Evolutionary conservation across 2,329 filamentous ascomycete species (phyloP).

Genomic region (Cladosporium colombiae): DNA sequence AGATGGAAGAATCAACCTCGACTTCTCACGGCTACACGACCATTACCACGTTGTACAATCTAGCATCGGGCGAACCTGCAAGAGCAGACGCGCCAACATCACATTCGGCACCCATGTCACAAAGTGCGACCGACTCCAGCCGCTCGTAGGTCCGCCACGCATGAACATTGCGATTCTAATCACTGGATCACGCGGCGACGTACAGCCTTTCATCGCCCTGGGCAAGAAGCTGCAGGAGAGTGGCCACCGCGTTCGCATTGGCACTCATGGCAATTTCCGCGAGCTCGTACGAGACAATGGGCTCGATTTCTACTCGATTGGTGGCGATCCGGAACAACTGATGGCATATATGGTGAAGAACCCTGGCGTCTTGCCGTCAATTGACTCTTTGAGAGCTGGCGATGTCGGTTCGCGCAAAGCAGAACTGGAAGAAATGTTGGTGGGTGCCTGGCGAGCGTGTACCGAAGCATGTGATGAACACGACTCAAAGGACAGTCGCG

Average conservation of each 20-base stretch:
- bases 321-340: slow-evolving; percentile 70
- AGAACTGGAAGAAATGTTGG: slow-evolving; percentile 30
- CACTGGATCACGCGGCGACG: slow-evolving; percentile 72
- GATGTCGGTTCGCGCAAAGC: slow-evolving; percentile 30
- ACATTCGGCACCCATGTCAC: slow-evolving; percentile 2
- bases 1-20: background rate
- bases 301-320: slow-evolving; percentile 74
- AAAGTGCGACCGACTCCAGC: slow-evolving; percentile 14
- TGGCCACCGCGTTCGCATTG: slow-evolving; percentile 71
- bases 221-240: slow-evolving; percentile 67
- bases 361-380: slow-evolving; percentile 33
- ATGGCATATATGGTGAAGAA: slow-evolving; percentile 55
- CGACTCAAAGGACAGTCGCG: slow-evolving; percentile 47
- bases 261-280: slow-evolving; percentile 70
- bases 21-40: slow-evolving; percentile 8
- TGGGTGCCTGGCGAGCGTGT: slow-evolving; percentile 35
- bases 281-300: slow-evolving; percentile 68
- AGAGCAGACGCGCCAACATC: slow-evolving; percentile 2
- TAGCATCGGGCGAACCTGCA: slow-evolving; percentile 5
- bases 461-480: slow-evolving; percentile 56
- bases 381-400: slow-evolving; percentile 28
- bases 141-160: slow-evolving; percentile 13
- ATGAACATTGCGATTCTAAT: slow-evolving; percentile 74
- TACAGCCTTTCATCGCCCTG: slow-evolving; percentile 73
- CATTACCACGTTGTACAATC: background rate